Conservation (phyloP, 140 eudicot species). For the Erigeron philadelphicus region DNA sequence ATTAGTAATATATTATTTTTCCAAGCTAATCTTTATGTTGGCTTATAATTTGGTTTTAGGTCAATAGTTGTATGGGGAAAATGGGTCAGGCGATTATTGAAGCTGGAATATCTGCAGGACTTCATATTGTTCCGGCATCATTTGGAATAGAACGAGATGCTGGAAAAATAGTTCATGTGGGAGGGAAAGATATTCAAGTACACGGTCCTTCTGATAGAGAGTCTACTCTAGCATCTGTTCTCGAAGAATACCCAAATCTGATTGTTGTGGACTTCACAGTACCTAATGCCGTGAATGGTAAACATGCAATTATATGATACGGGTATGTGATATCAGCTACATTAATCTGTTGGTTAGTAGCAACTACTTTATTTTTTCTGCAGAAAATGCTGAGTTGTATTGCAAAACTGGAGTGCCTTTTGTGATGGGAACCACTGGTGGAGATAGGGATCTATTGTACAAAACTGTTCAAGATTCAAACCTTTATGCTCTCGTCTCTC, state of each 20-base stretch:
- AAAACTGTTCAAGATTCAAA: constrained; percentile 67
- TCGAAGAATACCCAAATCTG: constrained; percentile 54
- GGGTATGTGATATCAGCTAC: background rate
- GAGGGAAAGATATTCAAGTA: constrained; percentile 62
- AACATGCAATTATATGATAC: background rate
- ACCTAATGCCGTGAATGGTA: constrained; percentile 90
- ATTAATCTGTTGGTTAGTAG: background rate
- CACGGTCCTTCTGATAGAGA: constrained; percentile 71
- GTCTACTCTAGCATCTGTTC: constrained; percentile 38
- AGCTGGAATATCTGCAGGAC: constrained; percentile 79
- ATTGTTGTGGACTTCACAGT: constrained; percentile 84
- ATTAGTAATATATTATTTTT: no score
- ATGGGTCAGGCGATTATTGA: constrained; percentile 93
- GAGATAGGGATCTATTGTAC: constrained; percentile 75
- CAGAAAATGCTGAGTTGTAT: constrained; percentile 84
- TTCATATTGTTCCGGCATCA: constrained; percentile 64
- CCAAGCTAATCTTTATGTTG: no score
- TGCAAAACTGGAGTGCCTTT: constrained; percentile 82
- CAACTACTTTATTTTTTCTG: background rate
- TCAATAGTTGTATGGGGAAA: constrained; percentile 85
- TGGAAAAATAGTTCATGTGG: constrained; percentile 59
- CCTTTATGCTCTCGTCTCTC: constrained; percentile 87
- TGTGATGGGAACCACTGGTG: constrained; percentile 98
- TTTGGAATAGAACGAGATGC: constrained; percentile 61
- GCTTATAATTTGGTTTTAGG: constrained; percentile 37